phyloP scores from a whole-genome alignment of 768 basidiomycete genomes.

The Phylloporus arenicola region DNA sequence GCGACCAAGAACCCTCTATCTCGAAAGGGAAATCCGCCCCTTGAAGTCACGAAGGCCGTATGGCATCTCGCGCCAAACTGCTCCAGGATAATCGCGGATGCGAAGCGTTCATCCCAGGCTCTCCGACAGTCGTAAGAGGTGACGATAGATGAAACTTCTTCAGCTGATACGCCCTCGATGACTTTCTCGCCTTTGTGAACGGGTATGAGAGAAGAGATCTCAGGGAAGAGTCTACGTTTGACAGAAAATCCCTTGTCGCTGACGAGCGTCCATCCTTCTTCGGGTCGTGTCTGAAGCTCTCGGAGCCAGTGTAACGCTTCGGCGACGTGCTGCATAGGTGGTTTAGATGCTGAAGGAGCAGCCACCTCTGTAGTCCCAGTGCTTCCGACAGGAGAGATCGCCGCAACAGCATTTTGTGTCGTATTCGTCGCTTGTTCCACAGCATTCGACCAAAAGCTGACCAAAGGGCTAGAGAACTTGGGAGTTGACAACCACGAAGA shows the following conservation, averaged over 20 bases:
- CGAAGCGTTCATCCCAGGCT: constrained; percentile 85
- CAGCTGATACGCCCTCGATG: constrained; percentile 89
- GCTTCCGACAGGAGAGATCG: constrained; percentile 54
- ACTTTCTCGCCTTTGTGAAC: constrained; percentile 87
- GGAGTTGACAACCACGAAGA: constrained; percentile 55
- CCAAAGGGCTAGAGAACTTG: constrained; percentile 62
- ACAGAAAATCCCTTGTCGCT: constrained; percentile 73
- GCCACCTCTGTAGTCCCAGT: constrained; percentile 34
- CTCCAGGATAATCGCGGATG: constrained; percentile 63
- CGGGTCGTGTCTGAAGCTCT: constrained; percentile 54
- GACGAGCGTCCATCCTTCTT: constrained; percentile 70
- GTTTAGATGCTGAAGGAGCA: constrained; percentile 49
- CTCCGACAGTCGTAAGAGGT: constrained; percentile 65
- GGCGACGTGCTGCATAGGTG: constrained; percentile 75
- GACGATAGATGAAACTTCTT: constrained; percentile 77
- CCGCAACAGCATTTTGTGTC: constrained; percentile 74
- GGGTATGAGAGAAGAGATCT: constrained; percentile 75
- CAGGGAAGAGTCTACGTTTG: constrained; percentile 67
- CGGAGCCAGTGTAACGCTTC: constrained; percentile 80
- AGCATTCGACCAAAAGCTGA: constrained; percentile 67
- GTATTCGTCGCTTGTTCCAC: constrained; percentile 69
- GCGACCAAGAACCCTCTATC: constrained; percentile 84
- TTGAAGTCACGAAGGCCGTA: constrained; percentile 67
- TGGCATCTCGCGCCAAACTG: constrained; percentile 70
- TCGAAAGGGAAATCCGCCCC: constrained; percentile 84